Percentiles rank a stretch among this genome's conserved stretches.
These are phyloP conservation scores for Chionographis japonica DNA, from an alignment of 106 monocot species.

Conservation along the genomic window DNA sequence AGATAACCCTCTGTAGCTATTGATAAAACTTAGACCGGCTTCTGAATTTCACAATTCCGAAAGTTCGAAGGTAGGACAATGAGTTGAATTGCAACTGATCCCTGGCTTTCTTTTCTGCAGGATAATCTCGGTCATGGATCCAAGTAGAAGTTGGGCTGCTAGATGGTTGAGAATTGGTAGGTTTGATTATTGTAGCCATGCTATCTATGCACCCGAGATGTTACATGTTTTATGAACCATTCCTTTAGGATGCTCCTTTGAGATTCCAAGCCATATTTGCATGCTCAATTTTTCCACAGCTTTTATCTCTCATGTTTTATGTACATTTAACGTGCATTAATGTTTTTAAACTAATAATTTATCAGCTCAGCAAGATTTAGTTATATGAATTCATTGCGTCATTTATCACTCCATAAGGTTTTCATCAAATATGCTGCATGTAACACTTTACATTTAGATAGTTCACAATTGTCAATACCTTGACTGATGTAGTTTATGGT, in stretches of 20 bases:
- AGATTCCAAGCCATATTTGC: neutral
- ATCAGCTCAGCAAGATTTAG: no score
- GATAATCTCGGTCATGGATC: constrained; percentile 95
- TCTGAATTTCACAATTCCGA: neutral
- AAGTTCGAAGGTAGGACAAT: neutral
- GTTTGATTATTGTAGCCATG: neutral
- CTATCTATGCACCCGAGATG: neutral
- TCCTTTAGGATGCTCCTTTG: neutral
- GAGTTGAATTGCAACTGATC: neutral
- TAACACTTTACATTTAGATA: no score
- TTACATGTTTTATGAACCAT: neutral
- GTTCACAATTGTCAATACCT: no score
- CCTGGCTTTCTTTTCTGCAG: constrained; percentile 27
- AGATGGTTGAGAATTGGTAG: constrained; percentile 96
- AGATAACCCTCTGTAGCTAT: no score
- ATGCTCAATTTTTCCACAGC: neutral
- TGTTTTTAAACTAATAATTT: no score
- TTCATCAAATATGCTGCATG: no score
- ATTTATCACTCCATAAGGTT: no score
- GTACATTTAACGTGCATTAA: no score
- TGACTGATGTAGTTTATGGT: no score
- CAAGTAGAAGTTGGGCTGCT: constrained; percentile 96
- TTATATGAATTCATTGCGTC: no score
- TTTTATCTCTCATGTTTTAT: no score
- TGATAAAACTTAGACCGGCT: neutral